A percentile compares a stretch with the other conserved stretches of the same genome.
phyloP scores from a whole-genome alignment of 495 filamentous ascomycete species.

The Aspergillus kassunensis region DNA sequence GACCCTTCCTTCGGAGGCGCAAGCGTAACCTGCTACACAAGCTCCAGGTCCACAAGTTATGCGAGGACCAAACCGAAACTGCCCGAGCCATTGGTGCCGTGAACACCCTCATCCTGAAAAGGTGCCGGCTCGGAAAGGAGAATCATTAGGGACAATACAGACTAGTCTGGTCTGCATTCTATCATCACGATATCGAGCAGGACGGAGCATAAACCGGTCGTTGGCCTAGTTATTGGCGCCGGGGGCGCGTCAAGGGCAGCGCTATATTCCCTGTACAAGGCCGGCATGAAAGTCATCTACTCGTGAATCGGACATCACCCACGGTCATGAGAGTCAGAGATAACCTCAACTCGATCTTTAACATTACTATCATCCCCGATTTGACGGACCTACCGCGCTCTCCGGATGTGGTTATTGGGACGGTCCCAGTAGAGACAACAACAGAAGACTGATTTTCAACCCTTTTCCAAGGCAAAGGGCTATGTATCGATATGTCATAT shows the following conservation, averaged over 20 bases:
- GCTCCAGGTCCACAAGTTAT: constrained; percentile 33
- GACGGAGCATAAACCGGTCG: neutral
- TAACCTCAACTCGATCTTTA: neutral
- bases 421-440: constrained; percentile 20
- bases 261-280: constrained; percentile 28
- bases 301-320: neutral
- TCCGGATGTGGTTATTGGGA: constrained; percentile 24
- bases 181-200: constrained; percentile 12
- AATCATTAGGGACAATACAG: constrained; percentile 44
- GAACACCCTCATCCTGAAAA: constrained; percentile 36
- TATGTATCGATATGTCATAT: constrained; percentile 53
- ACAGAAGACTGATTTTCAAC: constrained; percentile 17
- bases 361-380: neutral
- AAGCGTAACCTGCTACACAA: constrained; percentile 53
- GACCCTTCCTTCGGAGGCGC: constrained; percentile 40
- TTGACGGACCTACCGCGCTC: constrained; percentile 5
- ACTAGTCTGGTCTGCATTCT: constrained; percentile 39
- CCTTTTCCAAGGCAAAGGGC: constrained; percentile 16
- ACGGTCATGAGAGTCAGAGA: neutral
- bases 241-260: constrained; percentile 42
- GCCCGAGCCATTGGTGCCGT: constrained; percentile 37
- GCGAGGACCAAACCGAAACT: constrained; percentile 31
- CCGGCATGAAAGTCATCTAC: neutral
- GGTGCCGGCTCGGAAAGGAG: neutral
- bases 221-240: constrained; percentile 41